These are phyloP conservation scores for Bipolaris victoriae DNA, from an alignment of 2,329 filamentous ascomycete genomes.

Conservation along the genomic window DNA sequence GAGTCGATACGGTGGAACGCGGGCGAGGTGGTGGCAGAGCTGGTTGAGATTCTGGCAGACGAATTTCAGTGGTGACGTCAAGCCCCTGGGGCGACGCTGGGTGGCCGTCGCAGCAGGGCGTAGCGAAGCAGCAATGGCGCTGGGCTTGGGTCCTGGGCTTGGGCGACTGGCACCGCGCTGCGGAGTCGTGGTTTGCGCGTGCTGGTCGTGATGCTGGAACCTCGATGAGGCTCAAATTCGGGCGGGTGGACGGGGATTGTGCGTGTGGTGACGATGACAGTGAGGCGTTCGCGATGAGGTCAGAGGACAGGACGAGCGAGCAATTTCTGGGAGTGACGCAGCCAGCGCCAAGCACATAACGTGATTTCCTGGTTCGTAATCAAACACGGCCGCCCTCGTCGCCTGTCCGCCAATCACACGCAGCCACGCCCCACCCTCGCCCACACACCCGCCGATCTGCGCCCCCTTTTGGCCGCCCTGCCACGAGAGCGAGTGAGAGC, in stretches of 20 bases:
- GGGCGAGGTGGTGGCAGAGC: constrained; percentile 26
- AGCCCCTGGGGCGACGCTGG: constrained; percentile 32
- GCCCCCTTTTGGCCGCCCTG: constrained; percentile 30
- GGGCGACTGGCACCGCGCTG: constrained; percentile 10
- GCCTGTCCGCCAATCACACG: constrained; percentile 17
- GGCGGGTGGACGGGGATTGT: constrained; percentile 33
- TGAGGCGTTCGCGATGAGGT: constrained; percentile 47
- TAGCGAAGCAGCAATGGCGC: constrained; percentile 17
- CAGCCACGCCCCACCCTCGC: constrained; percentile 14
- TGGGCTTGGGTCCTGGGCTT: constrained; percentile 18
- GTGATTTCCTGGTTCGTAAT: constrained; percentile 34
- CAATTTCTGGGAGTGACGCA: constrained; percentile 44
- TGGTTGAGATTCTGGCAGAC: constrained; percentile 21
- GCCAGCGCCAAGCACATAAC: constrained; percentile 37
- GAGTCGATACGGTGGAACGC: constrained; percentile 22
- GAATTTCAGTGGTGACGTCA: constrained; percentile 39
- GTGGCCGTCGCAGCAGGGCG: constrained; percentile 19
- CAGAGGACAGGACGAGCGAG: constrained; percentile 42
- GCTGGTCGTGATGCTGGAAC: constrained; percentile 19
- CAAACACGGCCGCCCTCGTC: constrained; percentile 4
- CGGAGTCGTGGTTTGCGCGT: constrained; percentile 15
- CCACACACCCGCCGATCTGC: constrained; percentile 22
- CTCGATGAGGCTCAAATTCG: constrained; percentile 37
- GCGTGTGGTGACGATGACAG: constrained; percentile 42
- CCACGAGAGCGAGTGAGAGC: constrained; percentile 24